Evolutionary conservation across 305 asterid species (phyloP), one percentile per base, ranked within the genome.

Genomic region (Solanum aculeatissimum): DNA sequence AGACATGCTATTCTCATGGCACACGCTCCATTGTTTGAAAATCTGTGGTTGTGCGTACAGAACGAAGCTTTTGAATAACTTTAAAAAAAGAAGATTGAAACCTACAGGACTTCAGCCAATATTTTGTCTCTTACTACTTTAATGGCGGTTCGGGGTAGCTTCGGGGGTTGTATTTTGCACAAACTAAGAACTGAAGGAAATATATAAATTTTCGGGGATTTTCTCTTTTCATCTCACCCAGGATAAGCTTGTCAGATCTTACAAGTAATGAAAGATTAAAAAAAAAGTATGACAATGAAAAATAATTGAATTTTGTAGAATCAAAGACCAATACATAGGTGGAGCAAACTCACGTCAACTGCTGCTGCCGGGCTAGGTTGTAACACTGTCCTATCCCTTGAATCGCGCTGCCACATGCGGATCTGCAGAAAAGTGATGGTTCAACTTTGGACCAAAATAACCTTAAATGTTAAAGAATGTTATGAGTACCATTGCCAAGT

Each of bases 311-410:
- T 16, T 27, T 29, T 25, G 63, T 40, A 69, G 38, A 69, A 83
- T 63, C 57, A 23, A 62, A 69, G 69, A 69, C 68, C 74, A 80
- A 80, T 62, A 71, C 18, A 60, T 21, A 68, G 80, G 63, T 87
- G 74, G 81, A 25, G 89, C 27, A 78, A 86, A 90, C 97, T 87
- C 55, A 96, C 99, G 91, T 97, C 99, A 86, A 97, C 92, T 80
- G 97, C 98, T 54, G 99, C 99, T 25, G 97, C 99, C 19, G 97
- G 98, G 83, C 89, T 92, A 83, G 99, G 97, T 86, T 97, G 99
- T 92, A 97, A 87, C 69, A 93, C 90, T 86, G 99, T 95, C 93
- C 97, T 91, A 86, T 95, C 97, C 91, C 93, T 90, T 77, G 99
- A 92, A 88, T 94, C 97, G 60, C 94, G 92, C 91, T 97, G 99